Evolutionary conservation across 768 basidiomycete species (phyloP), one percentile per base, ranked within the genome.

Genomic region (Hypholoma sublateritium): DNA sequence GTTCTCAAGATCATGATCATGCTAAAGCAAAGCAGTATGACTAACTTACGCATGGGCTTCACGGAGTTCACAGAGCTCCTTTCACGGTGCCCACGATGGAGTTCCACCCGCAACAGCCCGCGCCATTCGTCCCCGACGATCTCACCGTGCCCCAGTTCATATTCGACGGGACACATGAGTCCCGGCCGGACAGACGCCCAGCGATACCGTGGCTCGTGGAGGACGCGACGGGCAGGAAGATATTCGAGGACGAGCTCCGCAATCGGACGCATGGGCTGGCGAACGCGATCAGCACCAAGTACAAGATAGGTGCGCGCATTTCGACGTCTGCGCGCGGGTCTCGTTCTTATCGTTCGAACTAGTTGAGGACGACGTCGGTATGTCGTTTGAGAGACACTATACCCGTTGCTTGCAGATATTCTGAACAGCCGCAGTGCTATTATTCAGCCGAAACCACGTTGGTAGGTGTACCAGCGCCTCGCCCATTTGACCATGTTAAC

Each of bases 381-480:
- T 34, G 80, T 55, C 11, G 28, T 3, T 19, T 50, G 21, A 9
- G 19, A 19, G n/a, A 4, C 17, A 24, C 34, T 25, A 17, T 16
- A 8, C 14, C 25, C 7, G 41, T 21, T 49, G 3, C 13, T 3
- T 17, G 32, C 21, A 19, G 3, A 49, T 44, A 9, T 2, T 42
- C 37, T 41, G 32, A 34, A 5, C 24, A 43, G 37, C n/a, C 8
- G 17, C 60, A 88, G 88, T 86, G 7, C 73, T 87, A 55, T 65
- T 88, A 41, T 87, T 83, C 67, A 85, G 86, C 58, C 78, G 84
- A 25, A 90, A 90, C 65, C 84, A 88, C 62, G 66, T 88, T 41
- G 87, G 86, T 84, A 59, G 41, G 77, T 64, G 17, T 2, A 35
- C 41, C 14, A 36, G 17, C 25, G 4, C 43, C 17, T 51, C 12